phyloP scores from a whole-genome alignment of 805 yeast genomes.

The Teunomyces cretensis region DNA sequence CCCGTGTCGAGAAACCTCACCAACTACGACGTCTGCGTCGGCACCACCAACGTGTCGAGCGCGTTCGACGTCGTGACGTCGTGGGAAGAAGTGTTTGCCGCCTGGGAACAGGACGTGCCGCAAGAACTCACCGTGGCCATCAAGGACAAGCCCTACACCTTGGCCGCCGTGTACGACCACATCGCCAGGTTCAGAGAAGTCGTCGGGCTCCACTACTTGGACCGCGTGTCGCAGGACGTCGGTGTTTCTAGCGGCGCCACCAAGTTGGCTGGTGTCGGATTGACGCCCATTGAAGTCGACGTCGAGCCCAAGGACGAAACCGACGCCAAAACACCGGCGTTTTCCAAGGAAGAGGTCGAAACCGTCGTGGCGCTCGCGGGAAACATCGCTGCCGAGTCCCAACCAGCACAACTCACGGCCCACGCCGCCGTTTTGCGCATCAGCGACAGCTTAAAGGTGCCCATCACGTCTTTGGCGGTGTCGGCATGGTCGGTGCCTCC shows the following conservation, averaged over 20 bases:
- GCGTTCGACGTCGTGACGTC: slow-evolving; percentile 21
- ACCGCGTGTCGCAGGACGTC: slow-evolving; percentile 43
- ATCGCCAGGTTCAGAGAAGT: slow-evolving; percentile 61
- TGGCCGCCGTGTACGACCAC: slow-evolving; percentile 61
- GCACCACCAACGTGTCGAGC: slow-evolving; percentile 32
- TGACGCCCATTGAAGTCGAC: slow-evolving; percentile 23
- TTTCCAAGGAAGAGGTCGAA: slow-evolving; percentile 25
- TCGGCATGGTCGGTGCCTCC: slow-evolving; percentile 85
- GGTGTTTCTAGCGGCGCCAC: slow-evolving; percentile 51
- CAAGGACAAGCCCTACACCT: slow-evolving; percentile 58
- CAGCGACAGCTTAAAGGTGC: slow-evolving; percentile 35
- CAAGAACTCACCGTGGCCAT: slow-evolving; percentile 43
- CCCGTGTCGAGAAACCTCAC: slow-evolving; percentile 61
- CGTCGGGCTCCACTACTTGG: slow-evolving; percentile 50
- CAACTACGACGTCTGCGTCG: slow-evolving; percentile 48
- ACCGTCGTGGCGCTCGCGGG: slow-evolving; percentile 9
- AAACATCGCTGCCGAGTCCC: slow-evolving; percentile 7
- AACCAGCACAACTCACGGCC: slow-evolving; percentile 10
- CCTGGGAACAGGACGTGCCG: slow-evolving; percentile 20
- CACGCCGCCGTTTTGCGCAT: slow-evolving; percentile 29
- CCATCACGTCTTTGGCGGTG: slow-evolving; percentile 55
- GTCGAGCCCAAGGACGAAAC: no score
- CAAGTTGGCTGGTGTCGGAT: slow-evolving; percentile 41
- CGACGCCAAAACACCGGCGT: slow-evolving; percentile 12
- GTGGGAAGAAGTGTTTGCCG: slow-evolving; percentile 25